Evolutionary conservation across 2,329 filamentous ascomycete species (phyloP), one percentile per base, ranked within the genome.

Genomic region (Mollisia scopiformis): DNA sequence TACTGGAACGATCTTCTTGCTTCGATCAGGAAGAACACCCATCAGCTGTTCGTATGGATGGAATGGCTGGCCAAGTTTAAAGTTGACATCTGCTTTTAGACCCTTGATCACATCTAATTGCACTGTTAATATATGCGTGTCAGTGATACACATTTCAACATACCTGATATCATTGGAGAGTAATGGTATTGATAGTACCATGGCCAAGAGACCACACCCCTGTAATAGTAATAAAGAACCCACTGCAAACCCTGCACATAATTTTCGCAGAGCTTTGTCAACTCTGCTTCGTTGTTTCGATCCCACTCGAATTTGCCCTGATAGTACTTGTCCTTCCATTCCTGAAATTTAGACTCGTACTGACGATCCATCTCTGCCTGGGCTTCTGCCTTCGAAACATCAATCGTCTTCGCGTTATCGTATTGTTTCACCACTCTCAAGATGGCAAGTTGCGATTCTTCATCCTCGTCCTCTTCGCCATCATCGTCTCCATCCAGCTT

Each of bases 151-250:
- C 3, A 11, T 52, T 14, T 7, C 35, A 47, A 61, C 75, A 72
- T 77, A 89, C 88, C 88, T 66, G 92, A 96, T 59, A 97, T 99
- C 86, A 98, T 92, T 1, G 95, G 95, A 10, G 96, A 91, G 76
- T 99, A 99, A 77, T 99, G 96, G 76, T 97, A 99, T 62, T 84
- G 83, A 76, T 97, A 99, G 78, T 91, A 99, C 95, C 95, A 99
- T 14, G 95, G 93, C 95, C 95, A 99, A 13, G 94, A 98, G 16
- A 92, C 95, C 62, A 99, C 95, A 64, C 95, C 95, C 57, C 89
- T 89, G 78, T 99, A 99, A 77, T 99, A 99, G 80, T 99, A 99
- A 76, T 90, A 97, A 53, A 99, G 81, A 46, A 99, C 95, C 96
- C 95, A 99, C 75, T 99, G 95, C 62, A 99, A 79, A 63, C 95